Evolutionary conservation across 768 basidiomycete species (phyloP), one percentile per base, ranked within the genome.

Genomic region (Podaxis sp.): DNA sequence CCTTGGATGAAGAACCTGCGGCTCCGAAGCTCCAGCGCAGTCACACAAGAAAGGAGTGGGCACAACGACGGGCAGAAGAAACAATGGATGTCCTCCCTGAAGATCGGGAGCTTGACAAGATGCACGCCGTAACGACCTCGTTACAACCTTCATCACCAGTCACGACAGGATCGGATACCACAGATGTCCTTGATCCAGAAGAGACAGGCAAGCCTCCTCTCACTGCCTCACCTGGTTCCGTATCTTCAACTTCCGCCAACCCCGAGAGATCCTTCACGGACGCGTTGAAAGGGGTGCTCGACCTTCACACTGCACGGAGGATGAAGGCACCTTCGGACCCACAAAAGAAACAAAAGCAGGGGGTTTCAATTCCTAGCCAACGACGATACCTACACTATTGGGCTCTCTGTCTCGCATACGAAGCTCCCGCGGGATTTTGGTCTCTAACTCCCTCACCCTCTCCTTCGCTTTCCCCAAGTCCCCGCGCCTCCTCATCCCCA

Each of bases 281-380:
- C n/a, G 66, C 76, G 0, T 72, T 89, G 42, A 79, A 82, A 64
- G 74, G 77, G 32, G 81, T 90, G 0, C 80, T 91, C 11, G 80
- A 85, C 32, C 76, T 91, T 16, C 90, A 92, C 68, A 89, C 88
- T 1, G 76, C 84, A 0, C 79, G 82, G 42, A 81, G 88, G 14
- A 92, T 91, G 88, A 89, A 86, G 53, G 67, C 71, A 48, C 73
- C 71, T 21, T 59, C 69, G 5, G 63, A 66, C 40, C 67, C 65
- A 44, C 70, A 71, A 65, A 76, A 73, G 61, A 63, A 65, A 44
- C 62, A 61, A 48, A 70, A 75, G 68, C 85, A 81, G 64, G 88
- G 88, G 10, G 87, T 92, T 46, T 89, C 86, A 63, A 93, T 93
- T 64, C 88, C 91, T 0, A 89, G 87, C 60, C 92, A 93, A 70